Base-by-base conservation (phyloP, 805 yeast species). In the Suhomyces prunicola region DNA sequence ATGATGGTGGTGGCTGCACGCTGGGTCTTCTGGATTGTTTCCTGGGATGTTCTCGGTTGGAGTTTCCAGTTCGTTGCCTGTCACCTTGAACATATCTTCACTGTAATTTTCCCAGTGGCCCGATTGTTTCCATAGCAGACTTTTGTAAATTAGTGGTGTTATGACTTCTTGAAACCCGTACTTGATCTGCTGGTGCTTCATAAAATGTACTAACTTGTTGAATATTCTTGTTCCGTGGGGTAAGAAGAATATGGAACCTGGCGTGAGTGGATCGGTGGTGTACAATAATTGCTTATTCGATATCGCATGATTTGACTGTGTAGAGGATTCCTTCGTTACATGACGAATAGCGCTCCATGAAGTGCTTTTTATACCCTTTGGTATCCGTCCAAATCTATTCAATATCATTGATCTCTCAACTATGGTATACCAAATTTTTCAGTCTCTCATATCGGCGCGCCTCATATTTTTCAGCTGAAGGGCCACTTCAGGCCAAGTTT, bases 51-150 rank as follows among this genome's bases (percentile, higher is more conserved):
- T 29, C 50, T 66, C 77, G 53, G 60, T 67, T 35, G 65, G 41
- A 17, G 58, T 13, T 55, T 39, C 42, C 6, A n/a, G 13, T 39
- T 77, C 82, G 54, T 79, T 77, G 1, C 92, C 88, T 53, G 81
- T 86, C 1, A 92, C 97, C 61, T 83, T 80, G 66, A 92, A 93
- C 99, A 93, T 93, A 68, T 93, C 98, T 39, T 89, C 93, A 60
- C 89, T 82, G 67, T 94, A 93, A 65, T 93, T 92, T 10, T 86
- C 88, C 97, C 97, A 93, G 71, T 94, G 99, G 0, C 98, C 98
- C 9, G 96, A 87, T 48, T 79, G 83, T 68, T 91, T 87, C 97
- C 97, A 94, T 15, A 94, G 73, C 36, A 83, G 80, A 53, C 85
- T 85, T 60, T 87, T 88, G 72, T 87, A 94, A 12, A 94, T 87